Conservation (phyloP, 306 rosid genomes). For the Rosa chinensis region DNA sequence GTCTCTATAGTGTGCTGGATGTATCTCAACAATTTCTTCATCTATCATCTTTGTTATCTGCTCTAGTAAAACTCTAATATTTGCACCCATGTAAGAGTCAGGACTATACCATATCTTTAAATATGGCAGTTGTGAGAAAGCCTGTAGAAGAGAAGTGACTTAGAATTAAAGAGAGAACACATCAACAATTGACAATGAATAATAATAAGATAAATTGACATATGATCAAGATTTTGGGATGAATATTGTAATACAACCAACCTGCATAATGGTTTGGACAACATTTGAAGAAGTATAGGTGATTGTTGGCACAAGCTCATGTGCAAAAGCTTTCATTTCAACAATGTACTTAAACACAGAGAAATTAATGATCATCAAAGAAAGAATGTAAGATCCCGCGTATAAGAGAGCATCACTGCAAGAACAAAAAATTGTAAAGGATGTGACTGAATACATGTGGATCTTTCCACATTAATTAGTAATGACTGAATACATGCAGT, state of each 20-base stretch:
- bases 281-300: conserved; percentile 98
- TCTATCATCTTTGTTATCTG: conserved; percentile 86
- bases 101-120: conserved; percentile 83
- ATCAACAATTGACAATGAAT: conserved; percentile 7
- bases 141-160: conserved; percentile 45
- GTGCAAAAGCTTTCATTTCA: conserved; percentile 93
- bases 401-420: no score
- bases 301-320: conserved; percentile 95
- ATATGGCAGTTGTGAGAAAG: conserved; percentile 87
- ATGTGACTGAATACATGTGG: no score
- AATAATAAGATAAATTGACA: conserved; percentile 4
- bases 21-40: conserved; percentile 76
- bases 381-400: no score
- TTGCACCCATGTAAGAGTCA: conserved; percentile 99
- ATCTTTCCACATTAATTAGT: no score
- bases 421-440: no score
- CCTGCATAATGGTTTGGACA: conserved; percentile 92
- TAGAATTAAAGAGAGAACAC: neutral
- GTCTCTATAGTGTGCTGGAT: conserved; percentile 66
- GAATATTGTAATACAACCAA: conserved; percentile 19
- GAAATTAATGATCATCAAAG: no score
- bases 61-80: conserved; percentile 67
- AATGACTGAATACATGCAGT: no score
- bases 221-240: neutral
- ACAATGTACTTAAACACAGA: no score